These are phyloP conservation scores for Lasiodiplodia citricola DNA, from an alignment of 2,329 filamentous ascomycete genomes.

Conservation along the genomic window DNA sequence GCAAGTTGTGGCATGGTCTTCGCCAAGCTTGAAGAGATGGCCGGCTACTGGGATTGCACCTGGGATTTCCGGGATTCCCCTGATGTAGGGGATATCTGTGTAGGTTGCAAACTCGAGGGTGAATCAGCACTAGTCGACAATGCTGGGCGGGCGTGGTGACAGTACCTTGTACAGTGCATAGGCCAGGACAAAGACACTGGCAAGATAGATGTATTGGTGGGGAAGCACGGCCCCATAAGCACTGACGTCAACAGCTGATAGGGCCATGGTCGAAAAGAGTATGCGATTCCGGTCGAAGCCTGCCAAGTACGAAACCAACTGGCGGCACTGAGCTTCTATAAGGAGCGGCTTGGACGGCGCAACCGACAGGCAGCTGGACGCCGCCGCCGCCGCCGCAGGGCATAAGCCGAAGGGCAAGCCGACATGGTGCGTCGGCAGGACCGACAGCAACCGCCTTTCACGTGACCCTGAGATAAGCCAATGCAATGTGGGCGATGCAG, in stretches of 20 bases:
- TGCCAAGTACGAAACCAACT: not conserved
- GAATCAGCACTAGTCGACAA: not conserved
- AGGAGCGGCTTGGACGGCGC: constrained; percentile 1
- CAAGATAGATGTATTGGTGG: constrained; percentile 11
- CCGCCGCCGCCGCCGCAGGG: not conserved
- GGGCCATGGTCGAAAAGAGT: constrained; percentile 2
- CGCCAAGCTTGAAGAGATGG: constrained; percentile 58
- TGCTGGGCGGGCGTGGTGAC: not conserved
- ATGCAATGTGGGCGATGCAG: not conserved
- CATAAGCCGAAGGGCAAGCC: not conserved
- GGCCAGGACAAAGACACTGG: not conserved
- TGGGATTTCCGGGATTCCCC: constrained; percentile 57
- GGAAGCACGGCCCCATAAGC: constrained; percentile 12
- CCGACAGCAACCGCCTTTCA: not conserved
- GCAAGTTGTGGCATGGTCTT: constrained; percentile 60
- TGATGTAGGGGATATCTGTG: constrained; percentile 58
- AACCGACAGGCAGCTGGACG: constrained; percentile 6
- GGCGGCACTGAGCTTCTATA: constrained; percentile 3
- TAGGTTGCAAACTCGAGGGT: constrained; percentile 30
- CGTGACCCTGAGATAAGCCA: constrained; percentile 19
- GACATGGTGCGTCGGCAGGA: constrained; percentile 7
- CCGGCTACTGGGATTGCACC: constrained; percentile 57
- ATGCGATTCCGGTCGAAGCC: constrained; percentile 4
- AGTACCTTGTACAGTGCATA: constrained; percentile 15
- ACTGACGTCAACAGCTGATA: constrained; percentile 16